Evolutionary conservation across 208 protist genomes (phyloP).

Genomic region (Acanthamoeba lenticulata): DNA sequence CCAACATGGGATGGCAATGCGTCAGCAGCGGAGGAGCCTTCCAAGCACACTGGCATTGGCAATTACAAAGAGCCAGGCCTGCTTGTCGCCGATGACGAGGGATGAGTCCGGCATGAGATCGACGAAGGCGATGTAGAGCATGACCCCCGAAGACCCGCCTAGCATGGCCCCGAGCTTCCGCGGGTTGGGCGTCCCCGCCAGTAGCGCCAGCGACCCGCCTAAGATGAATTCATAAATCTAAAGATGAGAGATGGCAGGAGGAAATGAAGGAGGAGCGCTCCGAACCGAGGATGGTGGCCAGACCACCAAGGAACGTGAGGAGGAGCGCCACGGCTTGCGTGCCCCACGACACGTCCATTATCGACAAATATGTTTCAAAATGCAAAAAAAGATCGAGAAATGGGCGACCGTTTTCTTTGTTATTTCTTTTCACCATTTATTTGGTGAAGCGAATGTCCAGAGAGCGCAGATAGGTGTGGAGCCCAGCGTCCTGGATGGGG

Average conservation of each 20-base stretch:
- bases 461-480: no score
- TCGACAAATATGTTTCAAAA: no score
- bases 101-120: conserved; percentile 76
- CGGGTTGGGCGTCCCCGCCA: conserved; percentile 56
- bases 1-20: background rate
- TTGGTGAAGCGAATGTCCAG: no score
- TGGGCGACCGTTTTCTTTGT: no score
- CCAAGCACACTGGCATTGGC: background rate
- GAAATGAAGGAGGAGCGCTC: background rate
- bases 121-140: conserved; percentile 80
- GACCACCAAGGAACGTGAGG: conserved; percentile 64
- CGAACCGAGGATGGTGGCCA: conserved; percentile 75
- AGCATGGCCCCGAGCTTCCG: conserved; percentile 77
- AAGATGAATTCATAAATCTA: background rate
- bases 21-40: background rate
- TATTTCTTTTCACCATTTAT: no score
- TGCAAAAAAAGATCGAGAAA: no score
- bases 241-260: background rate
- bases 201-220: conserved; percentile 71
- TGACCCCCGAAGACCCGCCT: conserved; percentile 77
- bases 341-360: background rate
- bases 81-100: conserved; percentile 66
- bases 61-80: conserved; percentile 29
- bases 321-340: conserved; percentile 40
- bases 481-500: no score